Evolutionary conservation across 2,329 filamentous ascomycete species (phyloP).

Genomic region (Aureobasidium mangrovei): DNA sequence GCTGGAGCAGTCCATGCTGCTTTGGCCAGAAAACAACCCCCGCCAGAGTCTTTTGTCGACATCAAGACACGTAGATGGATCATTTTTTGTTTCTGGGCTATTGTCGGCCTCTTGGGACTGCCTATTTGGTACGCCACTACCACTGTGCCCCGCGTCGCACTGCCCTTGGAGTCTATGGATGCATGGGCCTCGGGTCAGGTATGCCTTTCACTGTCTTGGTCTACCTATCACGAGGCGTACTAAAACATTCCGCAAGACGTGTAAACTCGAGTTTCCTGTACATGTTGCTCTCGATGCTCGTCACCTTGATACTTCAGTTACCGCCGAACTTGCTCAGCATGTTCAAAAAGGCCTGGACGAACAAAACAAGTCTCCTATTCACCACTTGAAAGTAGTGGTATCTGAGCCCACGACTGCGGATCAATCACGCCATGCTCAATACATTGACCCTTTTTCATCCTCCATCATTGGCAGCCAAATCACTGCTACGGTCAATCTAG

Average conservation of each 20-base stretch:
- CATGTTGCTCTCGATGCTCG: slow-evolving; percentile 69
- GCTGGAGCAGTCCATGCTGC: slow-evolving; percentile 7
- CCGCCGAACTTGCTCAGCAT: slow-evolving; percentile 63
- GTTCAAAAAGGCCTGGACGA: slow-evolving; percentile 82
- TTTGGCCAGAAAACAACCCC: slow-evolving; percentile 40
- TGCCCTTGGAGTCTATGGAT: slow-evolving; percentile 80
- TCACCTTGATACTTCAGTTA: slow-evolving; percentile 56
- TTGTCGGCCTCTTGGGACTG: slow-evolving; percentile 73
- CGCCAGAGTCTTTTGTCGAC: slow-evolving; percentile 65
- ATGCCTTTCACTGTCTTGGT: slow-evolving; percentile 20
- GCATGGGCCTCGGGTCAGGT: slow-evolving; percentile 89
- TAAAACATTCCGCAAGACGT: slow-evolving; percentile 50
- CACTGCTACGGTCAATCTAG: slow-evolving; percentile 62
- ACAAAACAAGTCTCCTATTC: slow-evolving; percentile 74
- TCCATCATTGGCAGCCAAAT: slow-evolving; percentile 32
- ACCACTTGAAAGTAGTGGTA: slow-evolving; percentile 59
- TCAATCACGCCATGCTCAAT: slow-evolving; percentile 15
- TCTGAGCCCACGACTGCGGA: slow-evolving; percentile 8
- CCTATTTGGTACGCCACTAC: slow-evolving; percentile 97
- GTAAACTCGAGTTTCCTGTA: slow-evolving; percentile 79
- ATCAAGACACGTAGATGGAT: slow-evolving; percentile 63
- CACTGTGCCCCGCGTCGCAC: slow-evolving; percentile 74
- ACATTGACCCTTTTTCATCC: slow-evolving; percentile 25
- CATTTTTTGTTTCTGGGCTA: slow-evolving; percentile 81
- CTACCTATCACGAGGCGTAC: slow-evolving; percentile 1